A percentile compares a stretch with the other conserved stretches of the same genome.
Conservation (phyloP, 2,329 filamentous ascomycete genomes). For the Helotiales sp. region DNA sequence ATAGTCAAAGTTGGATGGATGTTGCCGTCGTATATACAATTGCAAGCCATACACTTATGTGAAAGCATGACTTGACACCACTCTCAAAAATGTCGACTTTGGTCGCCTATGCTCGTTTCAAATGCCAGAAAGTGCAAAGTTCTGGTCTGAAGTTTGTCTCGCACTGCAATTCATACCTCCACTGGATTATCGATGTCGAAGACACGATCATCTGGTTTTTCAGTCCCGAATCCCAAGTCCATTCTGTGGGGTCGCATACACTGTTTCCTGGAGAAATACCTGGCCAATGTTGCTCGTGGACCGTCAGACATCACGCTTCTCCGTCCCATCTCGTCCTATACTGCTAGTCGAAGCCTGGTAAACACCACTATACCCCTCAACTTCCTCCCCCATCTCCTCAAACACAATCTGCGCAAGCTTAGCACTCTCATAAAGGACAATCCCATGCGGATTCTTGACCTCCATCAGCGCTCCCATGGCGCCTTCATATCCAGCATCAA, state of each 20-base stretch:
- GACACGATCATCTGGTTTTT: background rate
- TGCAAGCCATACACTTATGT: background rate
- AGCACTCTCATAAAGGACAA: slow-evolving; percentile 6
- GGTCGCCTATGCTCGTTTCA: background rate
- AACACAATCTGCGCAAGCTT: slow-evolving; percentile 17
- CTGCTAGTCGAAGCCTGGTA: slow-evolving; percentile 14
- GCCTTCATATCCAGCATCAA: slow-evolving; percentile 17
- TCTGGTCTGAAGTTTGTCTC: background rate
- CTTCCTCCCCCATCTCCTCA: background rate
- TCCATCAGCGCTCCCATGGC: slow-evolving; percentile 14
- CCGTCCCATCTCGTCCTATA: background rate
- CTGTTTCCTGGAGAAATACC: background rate
- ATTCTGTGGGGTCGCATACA: background rate
- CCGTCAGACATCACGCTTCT: background rate
- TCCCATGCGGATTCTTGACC: slow-evolving; percentile 6
- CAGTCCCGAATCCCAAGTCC: background rate
- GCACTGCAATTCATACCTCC: background rate
- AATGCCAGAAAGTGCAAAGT: background rate
- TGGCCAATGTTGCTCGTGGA: background rate
- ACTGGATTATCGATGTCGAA: background rate
- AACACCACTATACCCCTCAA: slow-evolving; percentile 11
- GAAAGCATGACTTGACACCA: background rate
- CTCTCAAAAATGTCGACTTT: background rate
- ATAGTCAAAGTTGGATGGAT: background rate
- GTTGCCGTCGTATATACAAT: background rate